Base-by-base conservation (phyloP, 345 rosid genomes). In the Eucalyptus regnans region DNA sequence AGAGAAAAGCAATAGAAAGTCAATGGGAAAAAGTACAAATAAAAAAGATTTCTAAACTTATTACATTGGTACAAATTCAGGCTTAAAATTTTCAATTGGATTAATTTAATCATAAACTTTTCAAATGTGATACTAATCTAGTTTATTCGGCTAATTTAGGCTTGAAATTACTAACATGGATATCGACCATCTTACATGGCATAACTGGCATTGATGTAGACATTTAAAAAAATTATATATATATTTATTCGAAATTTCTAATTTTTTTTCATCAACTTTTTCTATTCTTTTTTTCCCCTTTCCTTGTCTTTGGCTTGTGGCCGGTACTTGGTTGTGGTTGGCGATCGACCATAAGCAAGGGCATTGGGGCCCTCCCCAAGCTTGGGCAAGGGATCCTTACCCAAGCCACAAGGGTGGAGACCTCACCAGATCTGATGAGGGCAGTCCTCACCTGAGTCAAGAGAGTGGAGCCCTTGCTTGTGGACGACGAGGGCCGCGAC, bases 151-250 rank as follows among this genome's bases (percentile, higher is more conserved):
- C 3, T 25, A 9, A 56, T 23, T 56, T 56, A 56, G 0, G 62
- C 6, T 0, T 9, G 6, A 2, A 9, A 56, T 56, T 56, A 25
- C 13, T 56, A 1, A 56, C 29, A 10, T 23, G 1, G 12, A 56
- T 4, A 56, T 9, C 0, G 1, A 25, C 1, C 1, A 10, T 56
- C 0, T 0, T 23, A 5, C 12, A 22, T 25, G 6, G 1, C 1
- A 56, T 0, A 56, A 23, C 3, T 1, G 2, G 13, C 0, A 1
- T 25, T 56, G 29, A 9, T 23, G 62, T 56, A 0, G 12, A 9
- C 29, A 56, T 23, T 22, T 22, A 9, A 2, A 22, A 23, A 56
- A 23, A 4, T 0, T 9, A 23, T 22, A 23, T 4, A 4, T 33
- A 41, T 41, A 41, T 41, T 41, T 41, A 33, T 41, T 41, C 41